A percentile compares a stretch with the other conserved stretches of the same genome.
Conservation (phyloP, 164 flowering plant genomes). For the Nelumbo lutea region DNA sequence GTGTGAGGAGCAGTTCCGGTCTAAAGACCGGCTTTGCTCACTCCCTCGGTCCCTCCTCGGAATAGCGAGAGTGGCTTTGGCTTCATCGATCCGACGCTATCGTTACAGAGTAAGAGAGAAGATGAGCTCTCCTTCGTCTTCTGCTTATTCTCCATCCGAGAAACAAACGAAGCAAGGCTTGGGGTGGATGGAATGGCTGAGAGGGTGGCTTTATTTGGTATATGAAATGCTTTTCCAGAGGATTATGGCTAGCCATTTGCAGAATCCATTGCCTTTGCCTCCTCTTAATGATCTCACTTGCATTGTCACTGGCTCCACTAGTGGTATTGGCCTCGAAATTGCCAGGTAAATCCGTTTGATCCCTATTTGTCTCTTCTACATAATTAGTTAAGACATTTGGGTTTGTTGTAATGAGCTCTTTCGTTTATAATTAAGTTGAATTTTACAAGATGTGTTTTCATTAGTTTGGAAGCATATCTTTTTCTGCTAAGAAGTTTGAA, state of each 20-base stretch:
- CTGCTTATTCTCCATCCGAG: conserved; percentile 1
- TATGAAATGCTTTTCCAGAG: conserved; percentile 50
- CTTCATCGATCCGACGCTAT: too few relatives aligned
- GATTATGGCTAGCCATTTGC: conserved; percentile 39
- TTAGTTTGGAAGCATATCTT: too few relatives aligned
- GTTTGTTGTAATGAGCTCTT: too few relatives aligned
- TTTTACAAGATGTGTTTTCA: too few relatives aligned
- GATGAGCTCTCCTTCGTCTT: conserved; percentile 8
- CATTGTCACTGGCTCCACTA: conserved; percentile 53
- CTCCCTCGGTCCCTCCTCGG: too few relatives aligned
- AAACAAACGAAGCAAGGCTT: conserved; percentile 20
- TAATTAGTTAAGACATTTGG: neutral
- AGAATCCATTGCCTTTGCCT: conserved; percentile 47
- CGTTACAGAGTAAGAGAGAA: neutral
- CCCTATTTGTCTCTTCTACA: neutral
- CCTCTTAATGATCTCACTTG: conserved; percentile 43
- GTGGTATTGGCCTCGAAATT: conserved; percentile 55
- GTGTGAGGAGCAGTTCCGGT: too few relatives aligned
- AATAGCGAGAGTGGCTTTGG: too few relatives aligned
- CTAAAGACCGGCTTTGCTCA: too few relatives aligned
- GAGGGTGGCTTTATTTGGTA: conserved; percentile 40
- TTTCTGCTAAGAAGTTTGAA: neutral
- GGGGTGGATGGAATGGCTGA: conserved; percentile 56
- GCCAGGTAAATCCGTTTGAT: conserved; percentile 25
- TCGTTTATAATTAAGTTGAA: too few relatives aligned